Evolutionary conservation across 306 rosid species (phyloP).

Genomic region (Begonia fuchsioides): DNA sequence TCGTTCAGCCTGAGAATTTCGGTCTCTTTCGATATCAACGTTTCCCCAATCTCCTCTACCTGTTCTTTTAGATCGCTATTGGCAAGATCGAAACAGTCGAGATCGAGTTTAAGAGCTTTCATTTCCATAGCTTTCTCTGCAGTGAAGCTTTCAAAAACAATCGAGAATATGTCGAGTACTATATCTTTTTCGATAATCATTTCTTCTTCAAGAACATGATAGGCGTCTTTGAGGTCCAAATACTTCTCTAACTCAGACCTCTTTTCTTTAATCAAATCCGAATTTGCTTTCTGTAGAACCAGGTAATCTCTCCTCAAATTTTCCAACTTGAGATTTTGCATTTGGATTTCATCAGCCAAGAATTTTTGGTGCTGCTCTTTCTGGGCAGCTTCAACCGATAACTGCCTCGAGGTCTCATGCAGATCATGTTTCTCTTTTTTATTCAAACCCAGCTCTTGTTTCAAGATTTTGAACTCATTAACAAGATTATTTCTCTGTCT

Average conservation of each 20-base stretch:
- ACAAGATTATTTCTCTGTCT: constrained; percentile 28
- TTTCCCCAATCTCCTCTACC: constrained; percentile 30
- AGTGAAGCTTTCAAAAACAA: constrained; percentile 48
- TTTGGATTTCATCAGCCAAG: constrained; percentile 34
- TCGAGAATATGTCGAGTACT: constrained; percentile 31
- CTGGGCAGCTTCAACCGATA: constrained; percentile 33
- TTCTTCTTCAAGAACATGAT: constrained; percentile 38
- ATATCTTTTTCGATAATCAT: constrained; percentile 43
- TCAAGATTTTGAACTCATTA: constrained; percentile 34
- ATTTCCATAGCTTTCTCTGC: constrained; percentile 48
- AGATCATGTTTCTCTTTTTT: constrained; percentile 52
- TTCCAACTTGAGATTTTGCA: constrained; percentile 28
- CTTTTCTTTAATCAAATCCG: constrained; percentile 45
- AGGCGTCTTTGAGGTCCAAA: constrained; percentile 41
- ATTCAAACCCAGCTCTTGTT: constrained; percentile 26
- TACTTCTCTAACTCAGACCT: constrained; percentile 31
- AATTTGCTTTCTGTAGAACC: constrained; percentile 44
- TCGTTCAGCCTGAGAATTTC: constrained; percentile 42
- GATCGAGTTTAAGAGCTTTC: constrained; percentile 35
- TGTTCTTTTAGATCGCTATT: constrained; percentile 43
- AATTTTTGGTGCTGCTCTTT: constrained; percentile 39
- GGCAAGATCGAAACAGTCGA: constrained; percentile 22
- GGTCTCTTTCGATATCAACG: constrained; percentile 35
- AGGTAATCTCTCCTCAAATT: constrained; percentile 31
- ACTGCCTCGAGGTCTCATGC: constrained; percentile 32